Evolutionary conservation across 345 rosid species (phyloP), one percentile per base, ranked within the genome.

Genomic region (Pelargonium nanum): DNA sequence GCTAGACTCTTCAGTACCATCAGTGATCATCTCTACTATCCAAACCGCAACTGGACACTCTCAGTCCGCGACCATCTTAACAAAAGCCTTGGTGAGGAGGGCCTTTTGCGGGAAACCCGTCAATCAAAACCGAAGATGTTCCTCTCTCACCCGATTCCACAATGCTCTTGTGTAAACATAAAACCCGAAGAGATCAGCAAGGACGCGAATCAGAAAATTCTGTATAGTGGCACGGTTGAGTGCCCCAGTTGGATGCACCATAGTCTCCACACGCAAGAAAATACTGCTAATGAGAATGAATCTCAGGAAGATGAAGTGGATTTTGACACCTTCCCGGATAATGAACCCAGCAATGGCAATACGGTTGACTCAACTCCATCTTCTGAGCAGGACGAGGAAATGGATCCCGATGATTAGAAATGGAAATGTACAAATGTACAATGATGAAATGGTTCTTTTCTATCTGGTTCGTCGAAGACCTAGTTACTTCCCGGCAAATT

Each of bases 111-210:
- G 72, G 87, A 88, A 77, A 79, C 92, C 28, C 77, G 62, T 63
- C 53, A 65, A 28, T 83, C 95, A 23, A 90, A 90, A 78, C 86
- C 95, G 2, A 61, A 66, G 34, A 77, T 74, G 32, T 94, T 90
- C 68, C 77, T 94, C 19, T 88, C 95, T 0, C 95, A 94, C 73
- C 99, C 97, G 0, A 84, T 90, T 51, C 97, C 99, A 9, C 97
- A 94, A 78, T 94, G 99, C 79, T 86, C 93, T 40, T 94, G 97
- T 74, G 81, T 85, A 79, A 88, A 69, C 61, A 22, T 64, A 72
- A 53, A 74, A 59, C 57, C 22, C 72, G 78, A 62, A 25, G 22
- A 63, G 63, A 55, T 23, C 24, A 13, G 45, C 50, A 66, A 16
- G n/a, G 32, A 55, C 15, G 54, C 1, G 17, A 24, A 59, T 26